These are phyloP conservation scores for Micractinium sp. DNA, from an alignment of 139 green algal genomes.

Conservation along the genomic window DNA sequence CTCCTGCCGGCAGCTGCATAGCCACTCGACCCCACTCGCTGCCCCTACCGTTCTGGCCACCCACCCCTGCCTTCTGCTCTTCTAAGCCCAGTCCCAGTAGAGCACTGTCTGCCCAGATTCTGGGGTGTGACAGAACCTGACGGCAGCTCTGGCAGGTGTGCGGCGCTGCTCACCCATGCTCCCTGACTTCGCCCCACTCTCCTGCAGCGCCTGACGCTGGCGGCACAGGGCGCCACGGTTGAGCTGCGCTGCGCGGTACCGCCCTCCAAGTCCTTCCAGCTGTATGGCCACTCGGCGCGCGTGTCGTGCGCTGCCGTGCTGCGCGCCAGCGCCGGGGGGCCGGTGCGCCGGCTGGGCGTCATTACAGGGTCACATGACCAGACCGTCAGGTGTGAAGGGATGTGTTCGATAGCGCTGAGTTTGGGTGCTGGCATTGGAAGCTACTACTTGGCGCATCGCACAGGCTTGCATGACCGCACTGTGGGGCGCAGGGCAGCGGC, in stretches of 20 bases:
- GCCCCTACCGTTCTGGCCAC: not conserved
- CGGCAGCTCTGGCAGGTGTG: no score
- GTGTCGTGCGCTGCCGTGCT: constrained; percentile 14
- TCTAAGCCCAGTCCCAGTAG: not conserved
- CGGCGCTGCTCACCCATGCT: no score
- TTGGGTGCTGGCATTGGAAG: not conserved
- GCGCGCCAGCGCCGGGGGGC: not conserved
- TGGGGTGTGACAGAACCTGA: no score
- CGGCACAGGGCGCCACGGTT: constrained; percentile 5
- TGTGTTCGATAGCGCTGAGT: not conserved
- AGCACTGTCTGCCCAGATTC: no score
- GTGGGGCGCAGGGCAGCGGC: no score
- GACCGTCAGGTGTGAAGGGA: constrained; percentile 6
- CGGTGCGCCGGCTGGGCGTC: not conserved
- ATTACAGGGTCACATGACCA: constrained; percentile 21
- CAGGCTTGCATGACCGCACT: no score
- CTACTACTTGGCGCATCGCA: no score
- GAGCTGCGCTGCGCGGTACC: constrained; percentile 9
- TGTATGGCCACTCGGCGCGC: constrained; percentile 16
- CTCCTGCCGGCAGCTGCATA: not conserved
- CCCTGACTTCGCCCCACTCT: not conserved
- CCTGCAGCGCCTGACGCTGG: not conserved
- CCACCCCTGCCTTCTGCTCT: not conserved
- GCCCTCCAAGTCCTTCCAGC: not conserved
- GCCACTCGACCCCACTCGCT: not conserved